A percentile compares a stretch with the other conserved stretches of the same genome.
Conservation (phyloP, 257 asterid genomes). For the Fraxinus quadrangulata region DNA sequence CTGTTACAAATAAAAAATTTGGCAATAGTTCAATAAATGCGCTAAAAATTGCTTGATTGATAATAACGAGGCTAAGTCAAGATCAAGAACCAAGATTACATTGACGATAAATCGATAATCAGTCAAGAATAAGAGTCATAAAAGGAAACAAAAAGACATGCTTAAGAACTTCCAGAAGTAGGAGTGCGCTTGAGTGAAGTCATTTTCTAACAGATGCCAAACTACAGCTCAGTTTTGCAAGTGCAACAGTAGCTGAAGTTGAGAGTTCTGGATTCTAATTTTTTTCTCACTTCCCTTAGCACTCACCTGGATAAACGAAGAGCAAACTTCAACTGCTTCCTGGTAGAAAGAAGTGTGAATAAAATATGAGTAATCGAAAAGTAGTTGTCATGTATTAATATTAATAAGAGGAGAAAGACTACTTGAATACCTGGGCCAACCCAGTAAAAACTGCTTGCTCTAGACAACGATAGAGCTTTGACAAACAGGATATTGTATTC, state of each 20-base stretch:
- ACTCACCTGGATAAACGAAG: conserved; percentile 84
- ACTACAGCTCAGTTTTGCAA: not conserved
- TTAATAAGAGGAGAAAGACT: conserved; percentile 9
- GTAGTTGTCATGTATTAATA: not conserved
- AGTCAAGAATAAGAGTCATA: conserved; percentile 15
- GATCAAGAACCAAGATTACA: conserved; percentile 12
- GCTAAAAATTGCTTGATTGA: conserved; percentile 19
- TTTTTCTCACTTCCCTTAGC: conserved; percentile 13
- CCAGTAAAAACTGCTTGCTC: conserved; percentile 92
- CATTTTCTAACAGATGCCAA: conserved; percentile 15
- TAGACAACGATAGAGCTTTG: conserved; percentile 83
- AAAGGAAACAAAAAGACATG: conserved; percentile 1
- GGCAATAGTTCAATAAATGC: conserved; percentile 27
- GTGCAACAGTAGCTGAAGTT: conserved; percentile 15
- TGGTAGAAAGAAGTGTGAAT: conserved; percentile 37
- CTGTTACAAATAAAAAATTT: conserved; percentile 45
- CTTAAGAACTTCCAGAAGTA: conserved; percentile 16
- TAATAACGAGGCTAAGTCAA: conserved; percentile 14
- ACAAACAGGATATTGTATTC: conserved; percentile 88
- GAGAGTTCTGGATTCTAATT: conserved; percentile 3
- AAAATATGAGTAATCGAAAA: conserved; percentile 24
- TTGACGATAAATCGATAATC: not conserved
- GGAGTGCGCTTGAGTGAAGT: not conserved
- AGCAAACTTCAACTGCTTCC: conserved; percentile 96
- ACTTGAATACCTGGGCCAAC: conserved; percentile 78